phyloP scores from a whole-genome alignment of 1,284 basidiomycete genomes.

The Trichosporon ovoides region DNA sequence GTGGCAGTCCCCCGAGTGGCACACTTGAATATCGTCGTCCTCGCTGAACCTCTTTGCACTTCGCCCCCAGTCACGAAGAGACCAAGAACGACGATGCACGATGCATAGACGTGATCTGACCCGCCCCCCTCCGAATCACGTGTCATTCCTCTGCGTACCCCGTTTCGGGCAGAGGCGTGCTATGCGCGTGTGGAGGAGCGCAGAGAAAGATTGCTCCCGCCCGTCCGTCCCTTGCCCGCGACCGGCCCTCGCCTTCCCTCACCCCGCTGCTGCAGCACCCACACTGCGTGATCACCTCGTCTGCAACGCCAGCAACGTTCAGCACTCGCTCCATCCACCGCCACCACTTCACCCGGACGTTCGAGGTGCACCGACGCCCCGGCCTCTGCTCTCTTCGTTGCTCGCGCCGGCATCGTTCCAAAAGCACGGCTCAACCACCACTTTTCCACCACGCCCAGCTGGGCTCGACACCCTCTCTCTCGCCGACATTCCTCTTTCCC shows the following conservation, averaged over 20 bases:
- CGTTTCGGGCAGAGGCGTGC: not conserved
- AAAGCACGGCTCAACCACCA: not conserved
- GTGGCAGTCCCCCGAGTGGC: too few species aligned
- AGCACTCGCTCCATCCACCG: not conserved
- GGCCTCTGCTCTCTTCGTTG: not conserved
- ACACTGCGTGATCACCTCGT: not conserved
- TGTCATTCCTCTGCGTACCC: not conserved
- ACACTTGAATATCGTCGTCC: too few species aligned
- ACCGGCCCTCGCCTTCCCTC: not conserved
- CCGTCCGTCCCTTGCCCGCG: not conserved
- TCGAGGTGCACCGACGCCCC: not conserved
- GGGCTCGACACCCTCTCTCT: not conserved
- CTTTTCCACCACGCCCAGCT: not conserved
- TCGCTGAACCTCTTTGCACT: too few species aligned
- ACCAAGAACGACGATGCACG: not conserved
- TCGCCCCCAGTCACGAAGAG: too few species aligned
- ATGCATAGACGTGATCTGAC: not conserved
- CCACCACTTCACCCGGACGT: not conserved
- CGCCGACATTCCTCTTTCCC: not conserved
- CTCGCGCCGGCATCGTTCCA: not conserved
- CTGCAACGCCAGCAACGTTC: not conserved
- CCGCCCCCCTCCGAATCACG: not conserved
- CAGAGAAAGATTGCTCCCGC: not conserved
- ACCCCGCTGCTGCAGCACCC: not conserved
- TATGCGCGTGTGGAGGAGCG: conserved; percentile 1